These are phyloP conservation scores for Agaricales sp. DNA, from an alignment of 1,284 basidiomycete genomes.

Conservation along the genomic window DNA sequence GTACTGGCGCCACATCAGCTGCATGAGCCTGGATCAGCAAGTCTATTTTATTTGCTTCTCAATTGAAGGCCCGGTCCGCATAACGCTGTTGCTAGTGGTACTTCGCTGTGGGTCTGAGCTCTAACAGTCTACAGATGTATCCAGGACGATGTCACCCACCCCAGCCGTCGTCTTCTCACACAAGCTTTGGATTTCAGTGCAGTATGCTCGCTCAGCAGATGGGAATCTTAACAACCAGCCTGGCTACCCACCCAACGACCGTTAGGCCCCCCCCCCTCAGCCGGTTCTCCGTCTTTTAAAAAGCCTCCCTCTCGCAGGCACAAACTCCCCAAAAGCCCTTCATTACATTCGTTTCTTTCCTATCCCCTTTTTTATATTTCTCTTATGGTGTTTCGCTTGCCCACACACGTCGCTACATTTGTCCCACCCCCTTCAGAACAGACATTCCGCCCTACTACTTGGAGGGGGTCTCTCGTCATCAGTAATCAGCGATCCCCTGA, in stretches of 20 bases:
- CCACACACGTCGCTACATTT: background rate
- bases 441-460: conserved; percentile 25
- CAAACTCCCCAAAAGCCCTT: background rate
- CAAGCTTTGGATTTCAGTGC: background rate
- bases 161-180: background rate
- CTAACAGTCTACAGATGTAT: background rate
- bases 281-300: background rate
- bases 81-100: too few species aligned
- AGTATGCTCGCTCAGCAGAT: too few species aligned
- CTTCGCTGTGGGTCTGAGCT: too few species aligned
- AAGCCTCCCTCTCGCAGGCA: background rate
- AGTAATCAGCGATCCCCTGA: conserved; percentile 34
- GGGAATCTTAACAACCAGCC: background rate
- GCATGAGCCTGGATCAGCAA: too few species aligned
- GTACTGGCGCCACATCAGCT: too few species aligned
- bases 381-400: conserved; percentile 2
- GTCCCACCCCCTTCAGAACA: conserved; percentile 13
- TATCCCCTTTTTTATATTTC: background rate
- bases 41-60: too few species aligned
- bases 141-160: background rate
- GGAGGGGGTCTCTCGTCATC: conserved; percentile 44
- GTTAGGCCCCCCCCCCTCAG: background rate
- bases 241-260: background rate
- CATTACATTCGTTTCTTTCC: background rate
- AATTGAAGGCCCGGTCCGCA: too few species aligned